phyloP scores from a whole-genome alignment of 768 basidiomycete genomes.

The Agaricus bisporus region DNA sequence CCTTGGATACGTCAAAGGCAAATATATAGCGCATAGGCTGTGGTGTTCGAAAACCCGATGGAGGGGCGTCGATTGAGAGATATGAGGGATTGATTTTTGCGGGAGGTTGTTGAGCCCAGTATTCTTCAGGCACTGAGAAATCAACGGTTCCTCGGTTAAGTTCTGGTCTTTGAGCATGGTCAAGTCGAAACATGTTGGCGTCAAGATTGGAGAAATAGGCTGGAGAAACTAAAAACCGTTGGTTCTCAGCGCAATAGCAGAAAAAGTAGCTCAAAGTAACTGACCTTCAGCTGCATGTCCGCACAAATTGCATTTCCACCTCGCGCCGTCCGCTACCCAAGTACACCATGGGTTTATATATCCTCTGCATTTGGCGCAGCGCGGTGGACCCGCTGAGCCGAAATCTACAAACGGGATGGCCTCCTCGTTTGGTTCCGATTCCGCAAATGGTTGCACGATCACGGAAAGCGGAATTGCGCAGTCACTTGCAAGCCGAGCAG shows the following conservation, averaged over 20 bases:
- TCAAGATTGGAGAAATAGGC: conserved; percentile 87
- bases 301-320: conserved; percentile 94
- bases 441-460: conserved; percentile 86
- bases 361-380: conserved; percentile 79
- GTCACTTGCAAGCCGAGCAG: conserved; percentile 71
- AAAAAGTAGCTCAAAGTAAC: conserved; percentile 19
- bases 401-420: conserved; percentile 73
- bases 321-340: conserved; percentile 76
- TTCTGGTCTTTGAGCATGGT: conserved; percentile 79
- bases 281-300: conserved; percentile 76
- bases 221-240: conserved; percentile 47
- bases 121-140: conserved; percentile 75
- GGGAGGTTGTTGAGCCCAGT: conserved; percentile 77
- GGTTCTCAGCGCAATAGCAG: conserved; percentile 1
- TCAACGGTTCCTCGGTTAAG: conserved; percentile 89
- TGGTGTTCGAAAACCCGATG: conserved; percentile 45
- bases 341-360: conserved; percentile 94
- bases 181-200: conserved; percentile 67
- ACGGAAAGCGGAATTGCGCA: conserved; percentile 83
- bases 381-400: conserved; percentile 66
- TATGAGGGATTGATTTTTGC: conserved; percentile 47
- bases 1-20: conserved; percentile 75
- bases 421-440: conserved; percentile 72
- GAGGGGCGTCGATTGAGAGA: conserved; percentile 42
- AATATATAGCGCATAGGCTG: conserved; percentile 75